A percentile compares a stretch with the other conserved stretches of the same genome.
These are phyloP conservation scores for Adansonia gregorii DNA, from an alignment of 441 rosid species.

Conservation along the genomic window DNA sequence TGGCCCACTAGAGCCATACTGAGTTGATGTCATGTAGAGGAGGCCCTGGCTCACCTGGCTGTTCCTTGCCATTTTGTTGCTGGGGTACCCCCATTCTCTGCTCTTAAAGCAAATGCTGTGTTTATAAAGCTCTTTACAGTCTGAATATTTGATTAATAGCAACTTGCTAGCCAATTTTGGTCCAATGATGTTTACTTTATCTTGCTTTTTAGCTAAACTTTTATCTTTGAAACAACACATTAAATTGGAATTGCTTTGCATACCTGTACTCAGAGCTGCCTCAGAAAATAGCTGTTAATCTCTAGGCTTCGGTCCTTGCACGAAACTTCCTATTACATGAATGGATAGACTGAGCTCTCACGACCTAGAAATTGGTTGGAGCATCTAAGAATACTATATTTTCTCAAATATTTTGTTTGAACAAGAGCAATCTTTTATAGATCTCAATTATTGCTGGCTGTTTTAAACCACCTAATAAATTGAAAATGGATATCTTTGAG, in stretches of 20 bases:
- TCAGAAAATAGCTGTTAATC: not conserved
- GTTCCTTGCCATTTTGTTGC: slow-evolving; percentile 21
- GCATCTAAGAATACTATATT: not conserved
- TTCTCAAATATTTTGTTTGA: slow-evolving; percentile 13
- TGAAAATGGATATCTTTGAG: not conserved
- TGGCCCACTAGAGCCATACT: slow-evolving; percentile 29
- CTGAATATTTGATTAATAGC: not conserved
- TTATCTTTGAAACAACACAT: not conserved
- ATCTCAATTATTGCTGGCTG: not conserved
- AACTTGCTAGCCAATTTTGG: not conserved
- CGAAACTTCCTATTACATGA: not conserved
- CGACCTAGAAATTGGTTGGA: slow-evolving; percentile 8
- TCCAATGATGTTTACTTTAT: not conserved
- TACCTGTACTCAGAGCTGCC: not conserved
- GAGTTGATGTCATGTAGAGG: slow-evolving; percentile 30
- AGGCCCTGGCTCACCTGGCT: slow-evolving; percentile 22
- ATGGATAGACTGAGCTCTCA: not conserved
- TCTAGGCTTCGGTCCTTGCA: slow-evolving; percentile 14
- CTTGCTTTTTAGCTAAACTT: slow-evolving; percentile 2
- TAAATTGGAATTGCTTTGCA: not conserved
- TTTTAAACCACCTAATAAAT: not conserved
- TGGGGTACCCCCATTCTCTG: slow-evolving; percentile 7
- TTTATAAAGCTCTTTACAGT: slow-evolving; percentile 1
- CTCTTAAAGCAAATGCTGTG: slow-evolving; percentile 1
- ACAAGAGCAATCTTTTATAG: not conserved